Base-by-base conservation (phyloP, 2,329 filamentous ascomycete genomes). In the Talaromyces sp. region DNA sequence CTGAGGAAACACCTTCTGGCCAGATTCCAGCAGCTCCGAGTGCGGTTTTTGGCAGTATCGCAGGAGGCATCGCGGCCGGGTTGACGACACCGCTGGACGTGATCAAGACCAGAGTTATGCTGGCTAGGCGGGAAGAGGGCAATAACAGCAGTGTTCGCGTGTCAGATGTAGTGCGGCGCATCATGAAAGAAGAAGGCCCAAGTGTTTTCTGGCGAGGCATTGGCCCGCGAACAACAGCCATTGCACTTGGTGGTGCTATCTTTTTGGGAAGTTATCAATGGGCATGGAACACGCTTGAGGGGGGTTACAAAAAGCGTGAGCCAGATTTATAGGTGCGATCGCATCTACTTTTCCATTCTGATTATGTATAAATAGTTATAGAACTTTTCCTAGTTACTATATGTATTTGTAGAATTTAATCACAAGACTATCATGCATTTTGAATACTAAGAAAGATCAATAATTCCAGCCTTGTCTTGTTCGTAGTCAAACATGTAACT, bases 101-200 rank as follows among this genome's bases (percentile, higher is more conserved):
- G 63, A 81, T 99, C 66, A 99, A 99, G 85, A 99, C 94, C 65
- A 82, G 94, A 65, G 88, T 97, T 76, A 99, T 99, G 94, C 80
- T 99, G 66, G 88, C 90, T 14, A 83, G 85, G 69, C 72, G 85
- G 80, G 67, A 84, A 84, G 57, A 58, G n/a, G 59, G 58, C 6
- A 72, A 83, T 80, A 64, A 72, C 77, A 35, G 73, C 10, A 66
- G 65, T 5, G 69, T 74, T 26, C 66, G 74, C 8, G 69, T 79
- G 0, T 67, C 66, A 58, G 72, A 72, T 58, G 80, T 96, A 62
- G 79, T 93, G 64, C 79, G 78, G 57, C 77, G 81, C 21, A 89
- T 97, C 61, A 78, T 87, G 69, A 71, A 63, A 52, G 70, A 76
- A 53, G 79, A 81, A 66, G 81, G 80, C 0, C 63, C 71, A 17